Evolutionary conservation across 352 stramenopile species (phyloP).

Genomic region (Globisporangium okanoganense): DNA sequence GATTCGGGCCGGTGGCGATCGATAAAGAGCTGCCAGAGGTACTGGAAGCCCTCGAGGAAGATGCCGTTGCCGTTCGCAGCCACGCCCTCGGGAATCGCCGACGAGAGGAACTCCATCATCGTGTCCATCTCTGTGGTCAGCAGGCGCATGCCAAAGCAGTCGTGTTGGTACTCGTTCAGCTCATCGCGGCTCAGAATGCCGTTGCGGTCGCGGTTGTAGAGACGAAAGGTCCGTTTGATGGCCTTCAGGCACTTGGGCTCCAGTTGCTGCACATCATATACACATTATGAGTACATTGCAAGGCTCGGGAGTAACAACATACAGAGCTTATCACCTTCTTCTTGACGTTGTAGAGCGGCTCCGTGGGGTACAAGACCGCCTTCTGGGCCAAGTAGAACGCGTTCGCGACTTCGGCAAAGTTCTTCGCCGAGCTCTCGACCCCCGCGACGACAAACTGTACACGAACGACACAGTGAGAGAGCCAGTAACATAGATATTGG

Average conservation of each 20-base stretch:
- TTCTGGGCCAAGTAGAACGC: conserved; percentile 89
- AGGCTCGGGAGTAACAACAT: background rate
- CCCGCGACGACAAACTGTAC: conserved; percentile 75
- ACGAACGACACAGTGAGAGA: background rate
- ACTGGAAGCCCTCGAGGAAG: conserved; percentile 75
- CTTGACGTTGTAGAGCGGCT: conserved; percentile 85
- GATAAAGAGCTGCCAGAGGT: conserved; percentile 87
- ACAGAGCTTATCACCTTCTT: conserved; percentile 44
- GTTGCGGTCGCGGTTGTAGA: conserved; percentile 81
- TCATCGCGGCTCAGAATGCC: conserved; percentile 82
- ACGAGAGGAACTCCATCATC: conserved; percentile 78
- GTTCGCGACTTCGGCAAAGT: conserved; percentile 85
- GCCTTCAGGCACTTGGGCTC: conserved; percentile 78
- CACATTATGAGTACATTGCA: conserved; percentile 3
- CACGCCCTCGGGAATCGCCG: conserved; percentile 60
- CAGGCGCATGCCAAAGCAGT: conserved; percentile 84
- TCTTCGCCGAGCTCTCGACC: conserved; percentile 85
- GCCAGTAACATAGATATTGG: too few relatives aligned
- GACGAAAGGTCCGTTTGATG: conserved; percentile 84
- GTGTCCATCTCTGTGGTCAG: conserved; percentile 81
- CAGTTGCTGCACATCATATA: conserved; percentile 39
- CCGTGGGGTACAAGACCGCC: conserved; percentile 85
- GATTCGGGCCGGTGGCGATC: conserved; percentile 86
- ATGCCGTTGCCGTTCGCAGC: conserved; percentile 61
- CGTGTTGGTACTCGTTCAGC: conserved; percentile 87